Base-by-base conservation (phyloP, 352 stramenopile species). In the Phytophthora melonis region DNA sequence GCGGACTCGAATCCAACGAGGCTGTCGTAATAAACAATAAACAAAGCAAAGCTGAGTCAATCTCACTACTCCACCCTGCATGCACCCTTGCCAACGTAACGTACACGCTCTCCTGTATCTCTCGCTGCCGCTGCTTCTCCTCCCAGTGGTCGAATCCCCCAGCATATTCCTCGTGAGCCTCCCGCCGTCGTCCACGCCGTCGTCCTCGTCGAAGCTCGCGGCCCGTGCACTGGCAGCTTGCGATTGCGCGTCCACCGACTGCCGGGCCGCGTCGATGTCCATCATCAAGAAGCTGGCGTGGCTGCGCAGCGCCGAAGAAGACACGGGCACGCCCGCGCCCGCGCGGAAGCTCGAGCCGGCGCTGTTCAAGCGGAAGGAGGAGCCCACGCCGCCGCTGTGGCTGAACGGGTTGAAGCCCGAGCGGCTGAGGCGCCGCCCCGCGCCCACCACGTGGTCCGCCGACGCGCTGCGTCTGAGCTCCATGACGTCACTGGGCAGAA, bases 1-100 rank as follows among this genome's bases (percentile, higher is more conserved):
- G 87, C 11, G 86, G 86, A 63, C 86, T 92, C 16, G 86, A 70
- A 62, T 90, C 83, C 61, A 92, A 79, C 8, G 81, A 79, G 4
- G 86, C 85, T 91, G 63, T 18, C 55, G 45, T 25, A 25, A 45
- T 8, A 59, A 25, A 70, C n/a, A 6, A 21, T 55, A 16, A 65
- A 57, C 3, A 57, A 65, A 47, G 56, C 52, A 34, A 43, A 69
- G 13, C 62, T 68, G 16, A 64, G 54, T 67, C 67, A 73, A n/a
- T 45, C 27, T n/a, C 39, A 11, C 64, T 18, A 19, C 39, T 19
- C 21, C 8, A 43, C 36, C 30, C 8, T 43, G 30, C 36, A 18
- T 11, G 7, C 36, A 18, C 36, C 11, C 36, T 43, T 43, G 36
- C 10, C 34, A n/a, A 3, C 71, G 23, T 27, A n/a, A 3, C 71